Percentiles rank a stretch among this genome's conserved stretches.
Conservation (phyloP, 805 yeast genomes). For the Isabelozyma rhagii region DNA sequence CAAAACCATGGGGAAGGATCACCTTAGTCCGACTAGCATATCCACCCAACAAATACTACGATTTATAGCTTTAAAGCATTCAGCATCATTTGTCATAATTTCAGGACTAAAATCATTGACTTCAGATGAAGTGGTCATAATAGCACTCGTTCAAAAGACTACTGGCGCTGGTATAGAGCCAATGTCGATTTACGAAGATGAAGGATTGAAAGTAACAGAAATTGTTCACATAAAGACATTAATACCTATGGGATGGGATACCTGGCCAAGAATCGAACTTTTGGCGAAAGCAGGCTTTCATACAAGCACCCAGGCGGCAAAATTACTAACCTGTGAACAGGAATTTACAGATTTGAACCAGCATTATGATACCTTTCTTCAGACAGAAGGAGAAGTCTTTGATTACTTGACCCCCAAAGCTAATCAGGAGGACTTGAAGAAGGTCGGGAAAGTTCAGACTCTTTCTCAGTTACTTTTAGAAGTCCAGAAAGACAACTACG, state of each 20-base stretch:
- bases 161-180: constrained; percentile 5
- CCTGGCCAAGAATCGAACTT: constrained; percentile 47
- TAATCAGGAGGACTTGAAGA: neutral
- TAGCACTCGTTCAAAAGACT: neutral
- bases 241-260: constrained; percentile 52
- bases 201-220: constrained; percentile 2
- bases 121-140: neutral
- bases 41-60: constrained; percentile 36
- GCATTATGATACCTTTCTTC: constrained; percentile 9
- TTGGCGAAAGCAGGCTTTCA: constrained; percentile 21
- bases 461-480: neutral
- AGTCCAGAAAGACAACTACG: neutral
- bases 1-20: constrained; percentile 10
- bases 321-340: constrained; percentile 12
- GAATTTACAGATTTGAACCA: constrained; percentile 13
- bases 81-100: constrained; percentile 15
- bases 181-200: constrained; percentile 10
- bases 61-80: constrained; percentile 29
- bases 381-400: neutral
- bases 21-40: constrained; percentile 15
- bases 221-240: constrained; percentile 14
- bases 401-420: neutral
- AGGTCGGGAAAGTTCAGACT: neutral
- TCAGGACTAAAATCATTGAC: neutral
- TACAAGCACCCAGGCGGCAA: constrained; percentile 4